phyloP scores from a whole-genome alignment of 257 asterid species.

The Plantago ovata region DNA sequence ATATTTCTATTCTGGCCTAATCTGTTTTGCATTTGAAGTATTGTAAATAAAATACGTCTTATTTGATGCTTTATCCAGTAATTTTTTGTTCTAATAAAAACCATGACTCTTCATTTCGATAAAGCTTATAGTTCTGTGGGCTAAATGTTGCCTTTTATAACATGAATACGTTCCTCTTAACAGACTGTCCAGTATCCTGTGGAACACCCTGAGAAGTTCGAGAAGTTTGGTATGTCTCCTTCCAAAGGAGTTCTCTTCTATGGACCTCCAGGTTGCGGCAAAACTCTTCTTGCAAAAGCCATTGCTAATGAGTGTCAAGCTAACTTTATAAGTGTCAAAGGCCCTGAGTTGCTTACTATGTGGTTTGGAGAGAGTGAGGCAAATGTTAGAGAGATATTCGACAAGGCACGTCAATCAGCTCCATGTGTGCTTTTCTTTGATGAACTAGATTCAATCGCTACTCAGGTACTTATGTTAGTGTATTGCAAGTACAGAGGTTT shows the following conservation, averaged over 20 bases:
- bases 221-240: constrained; percentile 48
- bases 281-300: constrained; percentile 48
- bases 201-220: constrained; percentile 47
- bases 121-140: background rate
- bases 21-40: too few relatives aligned
- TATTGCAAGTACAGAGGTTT: background rate
- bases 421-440: constrained; percentile 51
- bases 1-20: background rate
- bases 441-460: constrained; percentile 47
- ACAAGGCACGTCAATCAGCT: constrained; percentile 44
- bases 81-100: too few relatives aligned
- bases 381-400: constrained; percentile 44
- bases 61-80: too few relatives aligned
- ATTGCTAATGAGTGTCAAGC: constrained; percentile 47
- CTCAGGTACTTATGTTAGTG: constrained; percentile 27
- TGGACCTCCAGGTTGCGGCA: constrained; percentile 54
- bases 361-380: constrained; percentile 49
- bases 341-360: constrained; percentile 38
- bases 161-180: background rate
- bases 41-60: too few relatives aligned
- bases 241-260: constrained; percentile 48
- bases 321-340: constrained; percentile 44
- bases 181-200: constrained; percentile 48
- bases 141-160: background rate
- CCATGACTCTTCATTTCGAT: background rate